Evolutionary conservation across 2,329 filamentous ascomycete genomes (phyloP), one percentile per base, ranked within the genome.

Genomic region (Phoma sp.): DNA sequence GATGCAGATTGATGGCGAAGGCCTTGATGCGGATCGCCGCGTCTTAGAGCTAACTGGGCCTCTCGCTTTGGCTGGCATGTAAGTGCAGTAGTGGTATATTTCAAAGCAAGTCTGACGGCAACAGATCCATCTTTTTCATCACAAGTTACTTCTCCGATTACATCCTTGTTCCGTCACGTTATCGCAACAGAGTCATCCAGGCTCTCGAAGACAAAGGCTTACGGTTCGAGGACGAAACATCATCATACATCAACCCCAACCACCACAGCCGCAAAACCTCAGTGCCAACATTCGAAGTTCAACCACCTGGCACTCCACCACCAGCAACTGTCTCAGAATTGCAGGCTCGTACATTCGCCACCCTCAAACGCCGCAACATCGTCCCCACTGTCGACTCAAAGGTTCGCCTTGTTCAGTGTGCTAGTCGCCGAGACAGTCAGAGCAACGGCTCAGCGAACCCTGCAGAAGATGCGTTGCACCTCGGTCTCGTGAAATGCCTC

Each of bases 81-180:
- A 76, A 74, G 83, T 68, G 20, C 7, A 40, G 10, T 6, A 3
- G 4, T 5, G 11, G 2, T 17, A 18, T 15, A 14, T 32, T 3
- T 7, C 18, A 2, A 9, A 14, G 15, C 21, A n/a, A n/a, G 11
- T 12, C 55, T 67, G 18, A 62, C 34, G 29, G 1, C 7, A 10
- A 25, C 39, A 87, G 84, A 46, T 91, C 93, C 47, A 96, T 99
- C 70, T 97, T 98, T 81, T 98, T 98, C 83, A 96, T 97, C 74
- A 97, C 93, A 3, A 97, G 92, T 26, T 99, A 98, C 77, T 98
- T 96, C 77, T 95, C 91, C 28, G 93, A 99, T 78, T 98, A 96
- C 76, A 96, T 99, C 65, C 83, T 98, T 29, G 92, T 97, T 1
- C 93, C 95, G 0, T 83, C 83, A 47, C 90, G 87, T 69, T 87